Base-by-base conservation (phyloP, 2,329 filamentous ascomycete genomes). In the Lecanosticta acicola region DNA sequence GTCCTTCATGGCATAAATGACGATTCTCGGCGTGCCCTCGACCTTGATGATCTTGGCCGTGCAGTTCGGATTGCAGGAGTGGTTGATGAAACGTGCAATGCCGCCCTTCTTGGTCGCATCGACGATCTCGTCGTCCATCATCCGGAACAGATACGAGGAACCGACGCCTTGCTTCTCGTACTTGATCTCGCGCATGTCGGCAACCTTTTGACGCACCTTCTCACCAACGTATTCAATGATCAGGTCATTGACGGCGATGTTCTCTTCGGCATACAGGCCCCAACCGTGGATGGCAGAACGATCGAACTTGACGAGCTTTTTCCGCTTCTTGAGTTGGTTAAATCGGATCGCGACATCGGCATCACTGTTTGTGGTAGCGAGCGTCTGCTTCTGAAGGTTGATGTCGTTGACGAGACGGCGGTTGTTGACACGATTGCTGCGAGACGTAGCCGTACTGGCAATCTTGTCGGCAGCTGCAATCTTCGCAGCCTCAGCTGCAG, bases 221-320 rank as follows among this genome's bases (percentile, higher is more conserved):
- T 98, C 93, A 50, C 93, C 93, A 9, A 98, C 93, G 65, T 98
- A 98, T 71, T 98, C 93, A 63, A 98, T 98, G 65, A 98, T 98
- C 89, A 98, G 96, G 69, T 98, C 93, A 66, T 95, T 94, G 66
- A 91, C 89, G 49, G 85, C 80, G 54, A 98, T 98, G 63, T 94
- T 93, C 70, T 98, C 93, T 76, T 96, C 91, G 3, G 93, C 90
- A 64, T 98, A 98, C 20, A 98, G 72, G 20, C 93, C 93, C 93
- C 93, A 98, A 61, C 96, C 97, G 70, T 98, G 93, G 59, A 98
- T 98, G 37, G 93, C 93, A 42, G 93, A 98, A 36, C 93, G 81
- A 46, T 91, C 93, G 69, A 98, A 98, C 65, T 94, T 93, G 66
- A 98, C 93, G 1, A 91, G 90, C 75, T 98, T 98, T 81, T 97